Evolutionary conservation across 805 yeast genomes (phyloP).

Genomic region (Kurtzmaniella fragi): DNA sequence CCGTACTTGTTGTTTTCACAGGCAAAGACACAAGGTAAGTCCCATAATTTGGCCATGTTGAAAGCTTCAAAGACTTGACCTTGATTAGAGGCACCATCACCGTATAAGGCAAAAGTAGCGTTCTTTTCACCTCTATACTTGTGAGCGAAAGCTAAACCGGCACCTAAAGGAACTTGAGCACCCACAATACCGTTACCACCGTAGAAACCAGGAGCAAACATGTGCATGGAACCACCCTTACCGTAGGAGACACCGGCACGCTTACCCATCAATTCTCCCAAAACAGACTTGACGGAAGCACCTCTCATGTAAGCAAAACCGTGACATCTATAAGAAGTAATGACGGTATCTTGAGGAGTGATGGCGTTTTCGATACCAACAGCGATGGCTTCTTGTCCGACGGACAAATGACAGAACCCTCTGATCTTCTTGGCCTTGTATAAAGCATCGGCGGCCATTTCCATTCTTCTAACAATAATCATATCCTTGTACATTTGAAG

Average conservation of each 20-base stretch:
- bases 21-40: slow-evolving; percentile 88
- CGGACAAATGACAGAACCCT: slow-evolving; percentile 98
- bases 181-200: slow-evolving; percentile 99
- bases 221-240: slow-evolving; percentile 99
- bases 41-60: slow-evolving; percentile 99
- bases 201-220: slow-evolving; percentile 91
- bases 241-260: slow-evolving; percentile 94
- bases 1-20: slow-evolving; percentile 99
- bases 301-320: slow-evolving; percentile 98
- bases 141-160: slow-evolving; percentile 98
- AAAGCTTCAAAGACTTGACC: slow-evolving; percentile 97
- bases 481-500: slow-evolving; percentile 95
- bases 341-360: slow-evolving; percentile 77
- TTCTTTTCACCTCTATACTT: slow-evolving; percentile 77
- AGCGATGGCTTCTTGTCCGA: slow-evolving; percentile 98
- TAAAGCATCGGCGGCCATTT: slow-evolving; percentile 97
- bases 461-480: slow-evolving; percentile 93
- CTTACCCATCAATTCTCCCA: slow-evolving; percentile 96
- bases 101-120: slow-evolving; percentile 86
- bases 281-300: slow-evolving; percentile 79
- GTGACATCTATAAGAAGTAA: slow-evolving; percentile 98
- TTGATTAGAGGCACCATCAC: slow-evolving; percentile 99
- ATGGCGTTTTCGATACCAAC: slow-evolving; percentile 97
- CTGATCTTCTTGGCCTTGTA: slow-evolving; percentile 98
- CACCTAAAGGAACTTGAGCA: slow-evolving; percentile 98